Percentiles rank a stretch among this genome's conserved stretches.
phyloP scores from a whole-genome alignment of 441 rosid genomes.

The Eruca vesicaria region DNA sequence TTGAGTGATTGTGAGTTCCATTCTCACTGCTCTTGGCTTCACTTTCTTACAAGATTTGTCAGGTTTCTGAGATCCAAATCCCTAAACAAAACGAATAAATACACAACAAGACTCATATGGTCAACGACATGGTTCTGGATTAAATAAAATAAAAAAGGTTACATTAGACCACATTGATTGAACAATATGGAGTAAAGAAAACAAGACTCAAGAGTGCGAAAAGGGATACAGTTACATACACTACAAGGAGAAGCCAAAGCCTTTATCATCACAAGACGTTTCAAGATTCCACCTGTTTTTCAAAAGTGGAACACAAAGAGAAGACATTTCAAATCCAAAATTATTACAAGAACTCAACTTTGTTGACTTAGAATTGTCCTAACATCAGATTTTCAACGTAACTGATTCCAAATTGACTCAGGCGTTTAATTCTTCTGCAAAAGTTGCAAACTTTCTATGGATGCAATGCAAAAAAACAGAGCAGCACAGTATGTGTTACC shows the following conservation, averaged over 20 bases:
- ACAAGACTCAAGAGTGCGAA: neutral
- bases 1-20: constrained; percentile 72
- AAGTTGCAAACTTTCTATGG: neutral
- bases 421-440: neutral
- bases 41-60: constrained; percentile 23
- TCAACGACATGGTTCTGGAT: neutral
- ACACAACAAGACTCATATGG: neutral
- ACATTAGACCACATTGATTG: neutral
- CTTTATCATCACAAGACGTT: constrained; percentile 34
- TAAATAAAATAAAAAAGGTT: neutral
- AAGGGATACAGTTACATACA: constrained; percentile 15
- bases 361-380: neutral
- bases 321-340: neutral
- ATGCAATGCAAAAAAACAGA: neutral
- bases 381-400: too few relatives aligned
- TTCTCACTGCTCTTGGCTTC: constrained; percentile 38
- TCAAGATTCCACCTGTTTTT: constrained; percentile 28
- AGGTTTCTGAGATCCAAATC: constrained; percentile 30
- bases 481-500: neutral
- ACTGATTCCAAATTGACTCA: neutral
- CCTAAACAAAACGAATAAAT: constrained; percentile 13
- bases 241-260: constrained; percentile 31
- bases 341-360: neutral
- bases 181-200: neutral
- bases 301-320: neutral